Conservation (phyloP, 345 rosid genomes). For the Eucalyptus sp. region DNA sequence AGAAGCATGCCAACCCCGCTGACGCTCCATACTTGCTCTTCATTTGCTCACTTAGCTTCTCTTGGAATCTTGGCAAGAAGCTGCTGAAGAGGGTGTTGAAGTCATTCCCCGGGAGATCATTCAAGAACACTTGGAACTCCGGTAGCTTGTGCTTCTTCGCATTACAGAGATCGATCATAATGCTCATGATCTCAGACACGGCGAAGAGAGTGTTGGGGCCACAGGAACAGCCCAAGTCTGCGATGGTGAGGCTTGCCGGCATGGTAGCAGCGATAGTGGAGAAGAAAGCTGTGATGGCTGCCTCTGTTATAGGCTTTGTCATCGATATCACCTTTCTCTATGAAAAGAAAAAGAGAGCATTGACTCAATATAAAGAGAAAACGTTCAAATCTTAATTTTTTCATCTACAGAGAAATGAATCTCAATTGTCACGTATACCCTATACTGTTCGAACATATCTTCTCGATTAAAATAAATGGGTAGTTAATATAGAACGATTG, state of each 20-base stretch:
- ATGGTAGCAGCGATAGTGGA: neutral
- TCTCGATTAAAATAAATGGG: neutral
- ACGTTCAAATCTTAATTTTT: neutral
- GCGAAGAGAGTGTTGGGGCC: slow-evolving; percentile 15
- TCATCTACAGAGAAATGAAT: neutral
- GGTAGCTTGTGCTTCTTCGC: neutral
- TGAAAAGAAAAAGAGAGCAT: neutral
- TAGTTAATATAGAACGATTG: neutral
- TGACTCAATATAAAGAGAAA: neutral
- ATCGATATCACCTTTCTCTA: neutral
- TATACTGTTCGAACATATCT: neutral
- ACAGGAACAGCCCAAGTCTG: slow-evolving; percentile 17
- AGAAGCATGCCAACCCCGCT: neutral
- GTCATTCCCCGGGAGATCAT: too few species aligned
- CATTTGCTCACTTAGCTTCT: neutral
- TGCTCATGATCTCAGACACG: neutral
- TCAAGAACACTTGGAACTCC: too few species aligned
- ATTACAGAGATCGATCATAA: neutral
- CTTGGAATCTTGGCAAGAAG: too few species aligned
- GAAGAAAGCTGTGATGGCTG: neutral
- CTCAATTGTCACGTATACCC: neutral
- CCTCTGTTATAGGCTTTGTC: neutral
- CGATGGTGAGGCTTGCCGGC: neutral
- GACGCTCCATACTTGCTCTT: neutral
- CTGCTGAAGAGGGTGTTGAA: too few species aligned